A percentile compares a stretch with the other conserved stretches of the same genome.
Evolutionary conservation across 345 rosid species (phyloP).

Genomic region (Aegle marmelos): DNA sequence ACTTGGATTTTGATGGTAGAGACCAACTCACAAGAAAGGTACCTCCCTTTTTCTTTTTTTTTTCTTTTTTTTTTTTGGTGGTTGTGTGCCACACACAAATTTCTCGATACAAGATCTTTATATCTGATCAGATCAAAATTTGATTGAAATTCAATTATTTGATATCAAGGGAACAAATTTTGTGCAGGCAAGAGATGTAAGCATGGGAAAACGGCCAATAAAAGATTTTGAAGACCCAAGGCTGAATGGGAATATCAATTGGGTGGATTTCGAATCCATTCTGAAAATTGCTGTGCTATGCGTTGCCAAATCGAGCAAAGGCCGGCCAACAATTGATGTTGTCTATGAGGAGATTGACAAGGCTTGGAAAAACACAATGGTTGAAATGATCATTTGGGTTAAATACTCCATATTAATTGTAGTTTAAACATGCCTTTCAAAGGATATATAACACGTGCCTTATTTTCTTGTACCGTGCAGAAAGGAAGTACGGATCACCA

Average conservation of each 20-base stretch:
- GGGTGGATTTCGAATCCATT: slow-evolving; percentile 43
- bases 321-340: slow-evolving; percentile 45
- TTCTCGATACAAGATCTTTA: too few relatives aligned
- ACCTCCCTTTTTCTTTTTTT: too few relatives aligned
- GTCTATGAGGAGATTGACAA: slow-evolving; percentile 48
- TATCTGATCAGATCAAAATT: too few relatives aligned
- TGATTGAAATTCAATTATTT: too few relatives aligned
- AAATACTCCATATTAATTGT: neutral
- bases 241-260: slow-evolving; percentile 35
- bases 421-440: neutral
- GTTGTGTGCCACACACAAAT: too few relatives aligned
- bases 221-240: slow-evolving; percentile 49
- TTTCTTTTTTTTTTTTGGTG: too few relatives aligned
- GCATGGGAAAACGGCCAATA: slow-evolving; percentile 36
- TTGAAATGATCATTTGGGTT: slow-evolving; percentile 23
- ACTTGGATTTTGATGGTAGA: slow-evolving; percentile 56
- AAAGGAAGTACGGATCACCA: slow-evolving; percentile 4
- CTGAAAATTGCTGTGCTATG: slow-evolving; percentile 47
- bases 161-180: neutral
- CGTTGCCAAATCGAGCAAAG: slow-evolving; percentile 49
- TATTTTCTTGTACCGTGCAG: slow-evolving; percentile 13
- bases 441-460: neutral
- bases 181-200: slow-evolving; percentile 50
- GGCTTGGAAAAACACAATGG: slow-evolving; percentile 41
- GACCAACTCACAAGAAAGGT: slow-evolving; percentile 72